Evolutionary conservation across 495 filamentous ascomycete genomes (phyloP).

Genomic region (Staphylotrichum tortipilum): DNA sequence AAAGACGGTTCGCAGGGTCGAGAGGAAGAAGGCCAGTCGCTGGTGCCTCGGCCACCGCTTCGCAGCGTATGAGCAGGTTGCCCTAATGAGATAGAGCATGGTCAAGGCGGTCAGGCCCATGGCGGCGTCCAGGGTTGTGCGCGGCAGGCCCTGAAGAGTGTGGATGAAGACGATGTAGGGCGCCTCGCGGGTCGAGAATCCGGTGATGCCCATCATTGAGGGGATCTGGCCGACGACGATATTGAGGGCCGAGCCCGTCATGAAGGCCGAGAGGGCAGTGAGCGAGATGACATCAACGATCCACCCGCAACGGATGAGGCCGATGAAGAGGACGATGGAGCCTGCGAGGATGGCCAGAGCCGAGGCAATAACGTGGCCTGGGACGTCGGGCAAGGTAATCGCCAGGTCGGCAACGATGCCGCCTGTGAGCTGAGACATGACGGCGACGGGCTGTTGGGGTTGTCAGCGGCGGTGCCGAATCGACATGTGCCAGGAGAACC

Average conservation of each 20-base stretch:
- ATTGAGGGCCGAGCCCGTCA: conserved; percentile 93
- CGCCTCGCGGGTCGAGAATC: conserved; percentile 64
- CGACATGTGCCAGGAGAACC: no score
- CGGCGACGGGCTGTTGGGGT: conserved; percentile 81
- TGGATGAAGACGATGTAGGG: conserved; percentile 85
- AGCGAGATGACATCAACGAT: conserved; percentile 95
- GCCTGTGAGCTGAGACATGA: conserved; percentile 85
- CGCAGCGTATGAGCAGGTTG: conserved; percentile 54
- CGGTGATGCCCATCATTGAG: conserved; percentile 72
- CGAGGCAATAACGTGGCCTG: conserved; percentile 59
- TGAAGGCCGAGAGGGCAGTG: conserved; percentile 87
- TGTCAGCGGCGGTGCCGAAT: no score
- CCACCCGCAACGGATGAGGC: conserved; percentile 73
- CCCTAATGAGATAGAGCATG: conserved; percentile 77
- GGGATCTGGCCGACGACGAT: conserved; percentile 86
- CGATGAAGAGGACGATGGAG: conserved; percentile 72
- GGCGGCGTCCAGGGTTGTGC: conserved; percentile 67
- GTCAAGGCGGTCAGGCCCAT: conserved; percentile 79
- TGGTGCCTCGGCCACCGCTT: conserved; percentile 59
- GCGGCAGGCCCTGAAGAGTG: conserved; percentile 65
- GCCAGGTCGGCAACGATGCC: conserved; percentile 60
- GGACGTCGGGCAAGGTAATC: conserved; percentile 49
- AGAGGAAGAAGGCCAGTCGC: conserved; percentile 79
- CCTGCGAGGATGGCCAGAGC: conserved; percentile 74
- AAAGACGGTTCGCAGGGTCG: conserved; percentile 83